Base-by-base conservation (phyloP, 306 rosid genomes). In the Luffa aegyptiaca region DNA sequence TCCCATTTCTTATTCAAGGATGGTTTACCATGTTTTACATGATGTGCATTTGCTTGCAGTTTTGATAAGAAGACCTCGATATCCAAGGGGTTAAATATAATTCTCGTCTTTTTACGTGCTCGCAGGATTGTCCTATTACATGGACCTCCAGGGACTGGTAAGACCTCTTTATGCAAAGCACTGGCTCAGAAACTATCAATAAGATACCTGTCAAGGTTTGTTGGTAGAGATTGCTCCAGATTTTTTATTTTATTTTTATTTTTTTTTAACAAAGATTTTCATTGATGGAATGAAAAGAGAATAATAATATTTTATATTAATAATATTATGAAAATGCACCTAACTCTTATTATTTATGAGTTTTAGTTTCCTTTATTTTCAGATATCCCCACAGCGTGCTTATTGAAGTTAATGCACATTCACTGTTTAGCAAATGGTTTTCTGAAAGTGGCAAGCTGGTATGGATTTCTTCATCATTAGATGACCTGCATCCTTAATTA, bases 361-460 rank as follows among this genome's bases (percentile, higher is more conserved):
- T 77, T 74, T 83, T 31, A 63, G 61, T 39, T 56, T 52, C 55
- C 59, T 26, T 69, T 75, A 59, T 64, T 59, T 78, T 79, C 89
- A 95, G 97, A 84, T 93, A 82, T 61, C 90, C 97, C 12, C 97
- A 93, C 59, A 83, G 88, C 86, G 97, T 89, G 73, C 86, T 95
- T 86, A 53, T 93, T 81, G 97, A 95, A 87, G 99, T 95, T 82
- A 95, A 95, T 84, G 99, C 99, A 79, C 99, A 95, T 88, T 95
- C 99, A 77, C 86, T 95, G 85, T 95, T 95, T 89, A 93, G 97
- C 81, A 95, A 95, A 95, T 95, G 99, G 99, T 95, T 95, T 88
- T 95, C 99, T 0, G 99, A 91, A 90, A 95, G 99, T 59, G 99
- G 99, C 83, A 95, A 95, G 92, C 88, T 95, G 97, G 99, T 95